Evolutionary conservation across 2,329 filamentous ascomycete species (phyloP).

Genomic region (Diaporthe caulivora): DNA sequence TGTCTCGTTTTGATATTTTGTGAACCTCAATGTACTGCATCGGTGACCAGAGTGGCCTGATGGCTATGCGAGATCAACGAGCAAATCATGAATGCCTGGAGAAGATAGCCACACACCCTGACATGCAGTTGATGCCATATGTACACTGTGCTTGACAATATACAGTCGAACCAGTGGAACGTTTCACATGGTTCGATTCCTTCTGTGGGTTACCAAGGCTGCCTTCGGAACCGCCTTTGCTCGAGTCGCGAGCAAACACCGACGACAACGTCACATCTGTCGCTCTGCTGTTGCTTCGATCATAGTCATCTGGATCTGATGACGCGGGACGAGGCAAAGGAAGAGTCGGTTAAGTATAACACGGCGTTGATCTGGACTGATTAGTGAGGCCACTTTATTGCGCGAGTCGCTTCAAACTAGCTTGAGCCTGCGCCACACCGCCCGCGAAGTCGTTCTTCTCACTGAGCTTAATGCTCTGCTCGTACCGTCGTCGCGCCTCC

Average conservation of each 20-base stretch:
- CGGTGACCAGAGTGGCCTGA: constrained; percentile 19
- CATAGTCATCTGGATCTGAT: not conserved
- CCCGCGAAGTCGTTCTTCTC: constrained; percentile 64
- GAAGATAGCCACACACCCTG: not conserved
- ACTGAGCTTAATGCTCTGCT: constrained; percentile 75
- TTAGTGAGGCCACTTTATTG: not conserved
- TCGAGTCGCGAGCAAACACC: not conserved
- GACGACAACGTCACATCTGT: not conserved
- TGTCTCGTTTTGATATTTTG: constrained; percentile 9
- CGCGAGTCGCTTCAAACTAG: constrained; percentile 54
- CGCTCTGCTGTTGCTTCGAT: not conserved
- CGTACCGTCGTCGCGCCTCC: constrained; percentile 76
- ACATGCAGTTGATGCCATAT: not conserved
- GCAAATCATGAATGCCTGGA: not conserved
- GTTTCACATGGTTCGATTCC: constrained; percentile 5
- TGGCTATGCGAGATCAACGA: not conserved
- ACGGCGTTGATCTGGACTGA: not conserved
- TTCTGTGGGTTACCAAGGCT: not conserved
- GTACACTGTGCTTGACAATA: not conserved
- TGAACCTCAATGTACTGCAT: not conserved
- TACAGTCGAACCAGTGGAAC: not conserved
- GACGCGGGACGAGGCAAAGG: not conserved
- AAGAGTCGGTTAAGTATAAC: not conserved
- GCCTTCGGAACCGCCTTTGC: not conserved
- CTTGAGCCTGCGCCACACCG: constrained; percentile 65